These are phyloP conservation scores for Meyerozyma sp. DNA, from an alignment of 1,139 yeast species.

Conservation along the genomic window DNA sequence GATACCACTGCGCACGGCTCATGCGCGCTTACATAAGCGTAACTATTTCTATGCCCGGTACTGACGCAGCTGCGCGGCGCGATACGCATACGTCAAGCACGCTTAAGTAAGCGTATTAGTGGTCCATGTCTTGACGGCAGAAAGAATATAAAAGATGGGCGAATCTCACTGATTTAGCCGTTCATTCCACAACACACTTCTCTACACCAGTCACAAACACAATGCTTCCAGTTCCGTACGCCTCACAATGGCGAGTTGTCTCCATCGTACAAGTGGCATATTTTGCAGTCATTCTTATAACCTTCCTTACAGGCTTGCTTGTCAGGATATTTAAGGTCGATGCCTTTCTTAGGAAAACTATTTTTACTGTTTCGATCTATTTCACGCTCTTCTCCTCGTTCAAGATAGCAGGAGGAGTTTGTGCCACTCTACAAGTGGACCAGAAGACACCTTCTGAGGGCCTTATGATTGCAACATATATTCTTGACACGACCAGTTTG, in stretches of 20 bases:
- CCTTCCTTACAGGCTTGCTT: background rate
- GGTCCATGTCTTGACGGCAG: background rate
- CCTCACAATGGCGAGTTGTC: slow-evolving; percentile 12
- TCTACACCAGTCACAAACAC: background rate
- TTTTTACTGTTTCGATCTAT: slow-evolving; percentile 5
- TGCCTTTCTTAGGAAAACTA: slow-evolving; percentile 1
- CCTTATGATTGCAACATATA: slow-evolving; percentile 13
- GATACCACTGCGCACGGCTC: background rate
- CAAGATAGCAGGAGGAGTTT: slow-evolving; percentile 16
- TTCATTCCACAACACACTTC: background rate
- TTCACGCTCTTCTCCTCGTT: slow-evolving; percentile 10
- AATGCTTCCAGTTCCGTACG: background rate
- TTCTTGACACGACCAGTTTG: slow-evolving; percentile 14
- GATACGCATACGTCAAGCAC: background rate
- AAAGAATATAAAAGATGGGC: background rate
- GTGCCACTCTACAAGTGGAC: slow-evolving; percentile 9
- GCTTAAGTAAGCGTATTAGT: background rate
- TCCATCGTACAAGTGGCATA: slow-evolving; percentile 13
- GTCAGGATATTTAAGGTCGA: background rate
- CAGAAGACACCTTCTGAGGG: slow-evolving; percentile 4
- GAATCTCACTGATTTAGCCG: background rate
- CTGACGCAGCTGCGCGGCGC: background rate
- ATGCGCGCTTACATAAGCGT: background rate
- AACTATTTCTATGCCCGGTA: background rate
- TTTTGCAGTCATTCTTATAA: slow-evolving; percentile 8